Percentiles rank a stretch among this genome's conserved stretches.
Evolutionary conservation across 2,329 filamentous ascomycete species (phyloP).

Genomic region (Trichoderma breve): DNA sequence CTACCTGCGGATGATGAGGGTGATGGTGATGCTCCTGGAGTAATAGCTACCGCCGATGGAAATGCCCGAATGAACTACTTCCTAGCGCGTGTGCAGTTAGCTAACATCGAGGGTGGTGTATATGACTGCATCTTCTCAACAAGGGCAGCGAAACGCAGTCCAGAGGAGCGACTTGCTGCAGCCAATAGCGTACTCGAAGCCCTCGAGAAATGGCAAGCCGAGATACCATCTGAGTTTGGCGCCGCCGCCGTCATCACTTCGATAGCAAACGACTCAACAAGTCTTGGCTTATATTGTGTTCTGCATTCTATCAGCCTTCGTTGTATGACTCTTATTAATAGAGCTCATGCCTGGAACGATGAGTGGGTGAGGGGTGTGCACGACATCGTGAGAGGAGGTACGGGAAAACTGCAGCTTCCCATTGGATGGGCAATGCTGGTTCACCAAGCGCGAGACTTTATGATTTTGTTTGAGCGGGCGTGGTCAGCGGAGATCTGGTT

Average conservation of each 20-base stretch:
- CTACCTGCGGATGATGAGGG: neutral
- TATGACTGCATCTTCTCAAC: neutral
- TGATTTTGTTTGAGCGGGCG: neutral
- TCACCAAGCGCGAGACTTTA: neutral
- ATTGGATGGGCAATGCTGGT: neutral
- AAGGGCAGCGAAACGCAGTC: neutral
- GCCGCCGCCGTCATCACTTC: neutral
- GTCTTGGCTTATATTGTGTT: neutral
- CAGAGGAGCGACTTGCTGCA: neutral
- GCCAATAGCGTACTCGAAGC: neutral
- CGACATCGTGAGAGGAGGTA: neutral
- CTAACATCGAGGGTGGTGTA: neutral
- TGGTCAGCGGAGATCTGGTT: neutral
- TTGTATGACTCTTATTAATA: neutral
- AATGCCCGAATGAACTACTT: neutral
- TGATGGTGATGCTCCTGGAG: neutral
- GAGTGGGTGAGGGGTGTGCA: neutral
- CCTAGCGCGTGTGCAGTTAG: neutral
- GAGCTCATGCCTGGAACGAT: neutral
- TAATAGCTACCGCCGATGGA: neutral
- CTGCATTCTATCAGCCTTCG: neutral
- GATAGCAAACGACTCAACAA: neutral
- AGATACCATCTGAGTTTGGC: neutral
- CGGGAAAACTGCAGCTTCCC: neutral
- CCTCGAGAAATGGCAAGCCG: neutral